Conservation (phyloP, 2,329 filamentous ascomycete species). For the Fusarium camptoceras region DNA sequence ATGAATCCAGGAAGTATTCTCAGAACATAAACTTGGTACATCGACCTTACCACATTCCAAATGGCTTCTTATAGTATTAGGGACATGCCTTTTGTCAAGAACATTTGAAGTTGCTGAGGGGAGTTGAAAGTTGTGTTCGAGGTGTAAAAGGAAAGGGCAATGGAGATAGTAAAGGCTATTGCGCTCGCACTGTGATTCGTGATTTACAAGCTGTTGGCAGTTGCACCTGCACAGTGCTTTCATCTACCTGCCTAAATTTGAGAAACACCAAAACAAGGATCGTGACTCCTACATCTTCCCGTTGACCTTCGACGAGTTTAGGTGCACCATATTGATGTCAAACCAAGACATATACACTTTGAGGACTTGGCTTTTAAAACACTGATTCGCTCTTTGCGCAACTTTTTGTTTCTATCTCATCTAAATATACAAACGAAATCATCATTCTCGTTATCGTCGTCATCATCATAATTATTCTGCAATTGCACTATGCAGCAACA, state of each 20-base stretch:
- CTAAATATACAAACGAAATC: not conserved
- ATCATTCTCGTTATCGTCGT: not conserved
- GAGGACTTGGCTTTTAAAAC: not conserved
- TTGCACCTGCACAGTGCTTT: not conserved
- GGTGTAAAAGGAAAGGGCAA: not conserved
- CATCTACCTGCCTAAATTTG: not conserved
- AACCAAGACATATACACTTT: not conserved
- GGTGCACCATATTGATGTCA: not conserved
- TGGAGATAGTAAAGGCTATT: not conserved
- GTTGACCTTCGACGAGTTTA: not conserved
- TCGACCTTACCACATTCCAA: rapidly evolving
- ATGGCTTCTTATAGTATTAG: not conserved
- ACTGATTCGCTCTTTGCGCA: not conserved
- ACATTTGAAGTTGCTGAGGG: not conserved
- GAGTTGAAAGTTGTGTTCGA: not conserved
- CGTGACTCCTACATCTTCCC: not conserved
- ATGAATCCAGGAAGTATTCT: not conserved
- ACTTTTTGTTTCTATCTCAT: not conserved
- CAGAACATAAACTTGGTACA: not conserved
- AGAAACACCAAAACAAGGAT: not conserved
- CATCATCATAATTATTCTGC: slow-evolving; percentile 22
- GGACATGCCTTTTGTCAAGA: not conserved
- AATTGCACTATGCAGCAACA: slow-evolving; percentile 41
- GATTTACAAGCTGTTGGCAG: not conserved
- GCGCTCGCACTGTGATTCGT: not conserved